Percentiles rank a stretch among this genome's conserved stretches.
These are phyloP conservation scores for Coix lacrymajobi DNA, from an alignment of 176 grass and related monocot species.

Conservation along the genomic window DNA sequence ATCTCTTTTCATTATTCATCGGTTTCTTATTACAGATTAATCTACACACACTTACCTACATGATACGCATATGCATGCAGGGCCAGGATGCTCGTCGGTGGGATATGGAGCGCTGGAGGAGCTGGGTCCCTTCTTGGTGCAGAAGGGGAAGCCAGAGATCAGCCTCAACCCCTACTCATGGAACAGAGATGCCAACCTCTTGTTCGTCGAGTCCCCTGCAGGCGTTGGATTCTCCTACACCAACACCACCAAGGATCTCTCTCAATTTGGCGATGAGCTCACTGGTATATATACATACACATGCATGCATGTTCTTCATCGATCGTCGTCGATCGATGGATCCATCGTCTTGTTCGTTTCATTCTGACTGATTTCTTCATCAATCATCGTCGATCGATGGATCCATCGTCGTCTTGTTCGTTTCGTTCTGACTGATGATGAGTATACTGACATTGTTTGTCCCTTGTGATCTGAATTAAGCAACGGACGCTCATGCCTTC, in stretches of 20 bases:
- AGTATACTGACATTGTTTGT: background rate
- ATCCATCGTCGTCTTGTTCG: no score
- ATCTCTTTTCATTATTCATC: no score
- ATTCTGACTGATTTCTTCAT: no score
- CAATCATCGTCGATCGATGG: no score
- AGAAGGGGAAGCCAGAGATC: constrained; percentile 39
- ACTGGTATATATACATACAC: constrained; percentile 22
- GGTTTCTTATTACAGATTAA: no score
- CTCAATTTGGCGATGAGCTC: constrained; percentile 55
- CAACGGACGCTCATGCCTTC: constrained; percentile 63
- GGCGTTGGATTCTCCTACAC: constrained; percentile 90
- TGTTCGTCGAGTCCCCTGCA: constrained; percentile 83
- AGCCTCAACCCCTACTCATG: constrained; percentile 47
- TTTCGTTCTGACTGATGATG: no score
- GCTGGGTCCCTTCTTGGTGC: constrained; percentile 57
- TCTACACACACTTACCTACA: no score
- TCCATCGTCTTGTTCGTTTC: background rate
- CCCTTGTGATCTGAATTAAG: background rate
- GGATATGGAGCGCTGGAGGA: constrained; percentile 62
- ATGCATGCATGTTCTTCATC: background rate
- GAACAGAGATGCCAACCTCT: constrained; percentile 82
- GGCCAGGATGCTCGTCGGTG: constrained; percentile 67
- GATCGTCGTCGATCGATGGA: no score
- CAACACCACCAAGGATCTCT: constrained; percentile 67
- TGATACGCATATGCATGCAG: no score